Base-by-base conservation (phyloP, 2,329 filamentous ascomycete genomes). In the Penicillium brasilianum region DNA sequence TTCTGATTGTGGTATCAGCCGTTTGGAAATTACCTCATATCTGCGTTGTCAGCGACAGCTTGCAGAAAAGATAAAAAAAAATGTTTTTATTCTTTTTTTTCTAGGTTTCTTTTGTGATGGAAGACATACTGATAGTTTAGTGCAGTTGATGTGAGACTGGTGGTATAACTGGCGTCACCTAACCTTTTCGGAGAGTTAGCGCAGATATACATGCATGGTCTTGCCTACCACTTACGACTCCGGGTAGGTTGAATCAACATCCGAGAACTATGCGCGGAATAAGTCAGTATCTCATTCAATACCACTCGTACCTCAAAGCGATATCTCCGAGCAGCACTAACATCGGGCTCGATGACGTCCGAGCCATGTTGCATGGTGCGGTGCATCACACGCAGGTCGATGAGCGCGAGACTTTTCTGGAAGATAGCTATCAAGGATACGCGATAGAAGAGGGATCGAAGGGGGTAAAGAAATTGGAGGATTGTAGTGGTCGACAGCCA, bases 101-200 rank as follows among this genome's bases (percentile, higher is more conserved):
- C 18, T 30, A 11, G 22, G 8, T 50, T 20, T 9, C 20, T 48
- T 20, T 20, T 18, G 18, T 41, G 18, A 20, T 6, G 11, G 20
- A 7, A 18, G 32, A 71, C 70, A 22, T 69, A 75, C 73, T 65
- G 66, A 49, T 74, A 75, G 51, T 71, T 70, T 50, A 74, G 62
- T 6, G 69, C 69, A 54, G 66, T 72, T 1, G 72, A 74, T 0
- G 72, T 73, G 60, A 74, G 65, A 46, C 72, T 74, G 11, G 66
- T 69, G 20, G 72, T 74, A 62, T 71, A 72, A 62, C 66, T 73
- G 44, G 64, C 69, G 13, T 72, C 66, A 58, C 66, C 67, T 32
- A 70, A 61, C 10, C 69, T 72, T 44, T 37, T 28, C 53, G 55
- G 22, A 37, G 11, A 22, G 49, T 71, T 43, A 66, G 55, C 32